These are phyloP conservation scores for Zasmidium citrigriseum DNA, from an alignment of 2,329 filamentous ascomycete genomes.

Conservation along the genomic window DNA sequence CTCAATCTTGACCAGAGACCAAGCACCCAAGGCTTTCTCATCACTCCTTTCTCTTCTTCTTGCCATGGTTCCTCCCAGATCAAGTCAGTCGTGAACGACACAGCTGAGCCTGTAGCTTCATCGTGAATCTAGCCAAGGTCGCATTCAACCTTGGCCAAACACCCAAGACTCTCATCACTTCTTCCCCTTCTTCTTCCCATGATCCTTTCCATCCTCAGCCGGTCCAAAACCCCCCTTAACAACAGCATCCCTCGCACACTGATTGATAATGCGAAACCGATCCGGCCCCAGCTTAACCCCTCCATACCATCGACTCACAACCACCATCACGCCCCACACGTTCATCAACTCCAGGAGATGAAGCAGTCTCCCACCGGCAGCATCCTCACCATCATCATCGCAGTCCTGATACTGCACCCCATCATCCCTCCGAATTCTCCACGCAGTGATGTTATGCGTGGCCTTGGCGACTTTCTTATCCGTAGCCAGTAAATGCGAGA, in stretches of 20 bases:
- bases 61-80: too few relatives aligned
- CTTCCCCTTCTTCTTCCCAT: slow-evolving; percentile 27
- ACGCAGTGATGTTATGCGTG: slow-evolving; percentile 94
- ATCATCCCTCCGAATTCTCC: slow-evolving; percentile 69
- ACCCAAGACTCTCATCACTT: slow-evolving; percentile 14
- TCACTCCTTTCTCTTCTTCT: too few relatives aligned
- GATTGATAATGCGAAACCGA: slow-evolving; percentile 87
- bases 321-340: slow-evolving; percentile 87
- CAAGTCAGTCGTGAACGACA: too few relatives aligned
- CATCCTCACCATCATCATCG: slow-evolving; percentile 94
- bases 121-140: too few relatives aligned
- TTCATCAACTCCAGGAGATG: slow-evolving; percentile 95
- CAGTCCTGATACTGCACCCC: slow-evolving; percentile 75
- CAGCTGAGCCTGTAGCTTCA: too few relatives aligned
- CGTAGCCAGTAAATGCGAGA: slow-evolving; percentile 74
- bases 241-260: slow-evolving; percentile 79
- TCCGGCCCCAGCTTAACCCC: slow-evolving; percentile 86
- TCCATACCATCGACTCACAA: slow-evolving; percentile 94
- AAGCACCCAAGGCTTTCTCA: too few relatives aligned
- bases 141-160: too few relatives aligned
- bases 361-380: slow-evolving; percentile 80
- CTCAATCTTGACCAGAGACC: too few relatives aligned
- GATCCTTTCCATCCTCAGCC: slow-evolving; percentile 44
- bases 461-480: slow-evolving; percentile 85
- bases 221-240: slow-evolving; percentile 71